Evolutionary conservation across 352 stramenopile genomes (phyloP), one percentile per base, ranked within the genome.

Genomic region (Peronospora belbahrii): DNA sequence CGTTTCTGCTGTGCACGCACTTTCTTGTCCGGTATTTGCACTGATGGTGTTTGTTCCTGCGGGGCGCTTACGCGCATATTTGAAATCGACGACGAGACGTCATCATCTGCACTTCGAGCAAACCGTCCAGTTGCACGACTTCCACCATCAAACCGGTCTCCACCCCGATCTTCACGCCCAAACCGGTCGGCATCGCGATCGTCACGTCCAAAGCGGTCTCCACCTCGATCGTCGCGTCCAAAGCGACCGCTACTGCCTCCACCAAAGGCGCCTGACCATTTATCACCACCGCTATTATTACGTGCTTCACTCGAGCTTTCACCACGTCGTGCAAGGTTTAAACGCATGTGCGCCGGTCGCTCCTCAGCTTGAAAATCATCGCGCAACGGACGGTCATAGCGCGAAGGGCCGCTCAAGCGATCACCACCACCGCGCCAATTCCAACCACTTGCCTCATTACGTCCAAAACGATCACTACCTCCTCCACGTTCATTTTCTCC

Each of bases 321-420:
- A 0, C 55, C 59, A 27, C 76, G 75, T n/a, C 73, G 74, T 58
- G 65, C 47, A 34, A 90, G 56, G 53, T 90, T 90, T 49, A 90
- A 45, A 20, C 76, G 74, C 75, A 90, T 81, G 56, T 85, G 73
- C 11, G 78, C 51, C n/a, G 78, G 78, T 20, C 78, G 73, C 51
- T 85, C 78, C 48, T 89, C 72, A 1, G 59, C 24, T 30, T 69
- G 62, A 38, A 76, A 76, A 0, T 79, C 59, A 47, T 78, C 72
- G 34, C 76, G 69, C 31, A 56, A 47, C 13, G 75, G 75, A n/a
- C 77, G 77, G 38, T 87, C 75, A 57, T 76, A 86, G 38, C 77
- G 77, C 30, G 75, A 88, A 2, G 64, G 53, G 22, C 65, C 65
- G n/a, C 28, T 45, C 19, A 54, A 56, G 14, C 62, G 49, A 35